A percentile compares a stretch with the other conserved stretches of the same genome.
Evolutionary conservation across 352 stramenopile species (phyloP).

Genomic region (Pythium dissimile): DNA sequence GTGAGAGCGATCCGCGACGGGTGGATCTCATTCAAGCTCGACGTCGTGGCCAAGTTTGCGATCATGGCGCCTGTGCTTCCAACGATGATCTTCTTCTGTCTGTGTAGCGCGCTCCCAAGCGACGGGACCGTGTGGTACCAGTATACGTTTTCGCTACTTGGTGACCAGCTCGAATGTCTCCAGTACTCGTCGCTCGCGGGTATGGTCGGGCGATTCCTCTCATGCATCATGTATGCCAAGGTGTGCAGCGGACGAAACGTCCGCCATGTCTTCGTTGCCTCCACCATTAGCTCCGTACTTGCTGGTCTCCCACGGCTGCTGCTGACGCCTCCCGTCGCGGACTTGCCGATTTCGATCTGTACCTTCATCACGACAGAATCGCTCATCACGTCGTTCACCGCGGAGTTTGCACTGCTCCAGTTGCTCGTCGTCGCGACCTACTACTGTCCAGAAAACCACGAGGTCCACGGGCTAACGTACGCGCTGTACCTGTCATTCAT

Average conservation of each 20-base stretch:
- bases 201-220: slow-evolving; percentile 68
- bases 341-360: slow-evolving; percentile 63
- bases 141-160: slow-evolving; percentile 68
- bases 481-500: slow-evolving; percentile 82
- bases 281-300: slow-evolving; percentile 58
- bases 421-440: slow-evolving; percentile 81
- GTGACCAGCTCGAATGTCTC: slow-evolving; percentile 55
- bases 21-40: slow-evolving; percentile 41
- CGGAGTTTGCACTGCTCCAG: slow-evolving; percentile 78
- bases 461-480: slow-evolving; percentile 74
- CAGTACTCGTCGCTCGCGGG: slow-evolving; percentile 68
- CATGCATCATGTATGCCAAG: slow-evolving; percentile 71
- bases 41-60: slow-evolving; percentile 39
- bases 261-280: slow-evolving; percentile 69
- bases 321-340: slow-evolving; percentile 47
- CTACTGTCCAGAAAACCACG: slow-evolving; percentile 55
- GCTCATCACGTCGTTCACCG: slow-evolving; percentile 75
- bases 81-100: slow-evolving; percentile 79
- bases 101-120: slow-evolving; percentile 63
- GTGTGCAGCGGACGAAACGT: slow-evolving; percentile 63
- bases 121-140: slow-evolving; percentile 80
- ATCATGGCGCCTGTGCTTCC: slow-evolving; percentile 56
- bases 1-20: slow-evolving; percentile 12
- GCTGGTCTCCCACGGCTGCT: slow-evolving; percentile 64
- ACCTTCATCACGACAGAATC: slow-evolving; percentile 62